Percentiles rank a stretch among this genome's conserved stretches.
These are phyloP conservation scores for Grifola frondosa DNA, from an alignment of 1,284 basidiomycete species.

Conservation along the genomic window DNA sequence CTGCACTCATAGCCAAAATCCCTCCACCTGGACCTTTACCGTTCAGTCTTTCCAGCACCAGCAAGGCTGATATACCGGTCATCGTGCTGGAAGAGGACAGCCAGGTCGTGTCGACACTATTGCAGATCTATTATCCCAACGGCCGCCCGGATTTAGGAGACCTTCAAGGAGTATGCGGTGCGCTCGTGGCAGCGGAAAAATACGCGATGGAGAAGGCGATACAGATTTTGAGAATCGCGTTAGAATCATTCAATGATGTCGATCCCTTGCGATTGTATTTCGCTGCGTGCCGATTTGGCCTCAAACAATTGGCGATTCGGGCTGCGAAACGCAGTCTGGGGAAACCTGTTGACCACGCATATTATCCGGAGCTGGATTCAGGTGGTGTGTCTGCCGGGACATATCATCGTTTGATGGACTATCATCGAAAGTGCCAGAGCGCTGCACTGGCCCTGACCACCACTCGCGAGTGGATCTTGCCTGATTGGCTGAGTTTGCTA, in stretches of 20 bases:
- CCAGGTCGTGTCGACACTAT: neutral
- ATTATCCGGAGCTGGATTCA: conserved; percentile 4
- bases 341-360: neutral
- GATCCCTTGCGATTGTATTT: conserved; percentile 2
- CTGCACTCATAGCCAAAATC: no score
- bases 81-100: neutral
- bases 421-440: conserved; percentile 9
- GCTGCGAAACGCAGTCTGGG: conserved; percentile 8
- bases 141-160: neutral
- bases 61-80: neutral
- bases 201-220: neutral
- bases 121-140: conserved; percentile 1
- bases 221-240: neutral
- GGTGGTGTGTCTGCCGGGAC: conserved; percentile 10
- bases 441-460: conserved; percentile 6
- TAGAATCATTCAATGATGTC: neutral
- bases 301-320: conserved; percentile 4
- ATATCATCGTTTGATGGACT: conserved; percentile 15
- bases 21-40: neutral
- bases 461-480: conserved; percentile 4
- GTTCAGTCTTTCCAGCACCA: neutral
- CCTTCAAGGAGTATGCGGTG: neutral
- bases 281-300: conserved; percentile 7
- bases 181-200: conserved; percentile 1
- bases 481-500: conserved; percentile 1